Percentiles rank a stretch among this genome's conserved stretches.
Conservation (phyloP, 78 protist species). For the Bigelowiella natans region DNA sequence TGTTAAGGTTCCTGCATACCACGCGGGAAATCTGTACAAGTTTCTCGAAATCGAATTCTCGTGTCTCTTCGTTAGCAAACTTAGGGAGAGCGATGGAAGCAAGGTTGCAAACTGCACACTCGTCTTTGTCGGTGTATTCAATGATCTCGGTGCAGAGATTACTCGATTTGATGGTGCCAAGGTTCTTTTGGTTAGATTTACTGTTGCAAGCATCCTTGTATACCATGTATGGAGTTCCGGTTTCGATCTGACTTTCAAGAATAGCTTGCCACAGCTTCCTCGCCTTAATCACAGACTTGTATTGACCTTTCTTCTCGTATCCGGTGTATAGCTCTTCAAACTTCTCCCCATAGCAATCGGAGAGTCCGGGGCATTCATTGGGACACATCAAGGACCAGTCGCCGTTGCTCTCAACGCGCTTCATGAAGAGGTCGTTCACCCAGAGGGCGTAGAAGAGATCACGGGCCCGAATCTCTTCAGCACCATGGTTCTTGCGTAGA, state of each 20-base stretch:
- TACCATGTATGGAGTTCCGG: conserved; percentile 91
- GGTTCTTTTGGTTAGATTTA: conserved; percentile 84
- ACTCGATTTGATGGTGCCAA: conserved; percentile 83
- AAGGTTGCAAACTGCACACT: conserved; percentile 88
- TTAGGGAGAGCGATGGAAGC: conserved; percentile 90
- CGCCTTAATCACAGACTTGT: conserved; percentile 59
- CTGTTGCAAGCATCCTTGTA: conserved; percentile 92
- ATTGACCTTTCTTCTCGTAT: conserved; percentile 72
- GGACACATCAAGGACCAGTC: conserved; percentile 92
- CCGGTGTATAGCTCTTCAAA: conserved; percentile 70
- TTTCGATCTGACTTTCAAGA: conserved; percentile 86
- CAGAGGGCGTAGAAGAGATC: conserved; percentile 95
- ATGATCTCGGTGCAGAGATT: conserved; percentile 95
- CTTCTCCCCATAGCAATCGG: conserved; percentile 32
- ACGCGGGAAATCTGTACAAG: background rate
- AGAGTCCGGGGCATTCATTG: conserved; percentile 42
- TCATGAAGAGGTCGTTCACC: conserved; percentile 94
- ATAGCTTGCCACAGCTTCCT: conserved; percentile 89
- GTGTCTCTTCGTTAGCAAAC: conserved; percentile 45
- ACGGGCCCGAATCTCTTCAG: conserved; percentile 71
- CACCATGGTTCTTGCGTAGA: conserved; percentile 34
- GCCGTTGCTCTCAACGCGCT: conserved; percentile 76
- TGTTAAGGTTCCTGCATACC: conserved; percentile 12
- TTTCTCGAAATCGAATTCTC: background rate
- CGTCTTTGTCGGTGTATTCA: conserved; percentile 55